Percentiles rank a stretch among this genome's conserved stretches.
These are phyloP conservation scores for Rhodotorula sp. DNA, from an alignment of 1,284 basidiomycete species.

Conservation along the genomic window DNA sequence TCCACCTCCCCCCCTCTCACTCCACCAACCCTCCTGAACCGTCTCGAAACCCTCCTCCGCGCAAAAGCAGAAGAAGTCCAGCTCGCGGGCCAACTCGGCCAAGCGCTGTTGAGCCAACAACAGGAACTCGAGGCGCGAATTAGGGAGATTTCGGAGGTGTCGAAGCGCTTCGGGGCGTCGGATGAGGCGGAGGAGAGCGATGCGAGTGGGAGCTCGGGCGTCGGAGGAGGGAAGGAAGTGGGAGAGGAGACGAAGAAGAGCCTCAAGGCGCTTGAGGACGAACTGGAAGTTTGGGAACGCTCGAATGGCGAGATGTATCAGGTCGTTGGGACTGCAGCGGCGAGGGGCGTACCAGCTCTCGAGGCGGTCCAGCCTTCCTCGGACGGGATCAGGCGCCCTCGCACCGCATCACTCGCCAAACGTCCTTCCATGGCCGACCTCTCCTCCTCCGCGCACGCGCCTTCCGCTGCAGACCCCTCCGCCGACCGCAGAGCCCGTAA, in stretches of 20 bases:
- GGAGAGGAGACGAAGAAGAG: conserved; percentile 62
- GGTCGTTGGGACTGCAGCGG: conserved; percentile 58
- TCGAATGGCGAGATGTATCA: conserved; percentile 77
- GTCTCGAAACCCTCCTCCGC: conserved; percentile 77
- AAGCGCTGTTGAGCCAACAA: conserved; percentile 84
- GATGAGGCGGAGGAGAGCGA: conserved; percentile 56
- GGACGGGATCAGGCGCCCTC: conserved; percentile 9
- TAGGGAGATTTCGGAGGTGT: conserved; percentile 62
- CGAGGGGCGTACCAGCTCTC: conserved; percentile 43
- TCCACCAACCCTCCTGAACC: conserved; percentile 43
- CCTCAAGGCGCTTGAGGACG: conserved; percentile 73
- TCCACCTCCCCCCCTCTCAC: conserved; percentile 1
- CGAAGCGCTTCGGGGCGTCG: conserved; percentile 41
- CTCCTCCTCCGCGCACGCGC: conserved; percentile 9
- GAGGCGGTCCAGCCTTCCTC: background rate
- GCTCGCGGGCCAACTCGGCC: conserved; percentile 82
- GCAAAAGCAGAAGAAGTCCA: conserved; percentile 85
- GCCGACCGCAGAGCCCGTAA: conserved; percentile 52
- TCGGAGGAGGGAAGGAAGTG: conserved; percentile 51
- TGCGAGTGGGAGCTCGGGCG: conserved; percentile 40
- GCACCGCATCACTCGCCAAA: conserved; percentile 10
- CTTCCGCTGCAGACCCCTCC: conserved; percentile 33
- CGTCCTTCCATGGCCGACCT: conserved; percentile 28
- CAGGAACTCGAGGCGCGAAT: conserved; percentile 86
- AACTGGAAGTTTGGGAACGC: conserved; percentile 72